A percentile compares a stretch with the other conserved stretches of the same genome.
Evolutionary conservation across 2,329 filamentous ascomycete genomes (phyloP).

Genomic region (Clonostachys chloroleuca): DNA sequence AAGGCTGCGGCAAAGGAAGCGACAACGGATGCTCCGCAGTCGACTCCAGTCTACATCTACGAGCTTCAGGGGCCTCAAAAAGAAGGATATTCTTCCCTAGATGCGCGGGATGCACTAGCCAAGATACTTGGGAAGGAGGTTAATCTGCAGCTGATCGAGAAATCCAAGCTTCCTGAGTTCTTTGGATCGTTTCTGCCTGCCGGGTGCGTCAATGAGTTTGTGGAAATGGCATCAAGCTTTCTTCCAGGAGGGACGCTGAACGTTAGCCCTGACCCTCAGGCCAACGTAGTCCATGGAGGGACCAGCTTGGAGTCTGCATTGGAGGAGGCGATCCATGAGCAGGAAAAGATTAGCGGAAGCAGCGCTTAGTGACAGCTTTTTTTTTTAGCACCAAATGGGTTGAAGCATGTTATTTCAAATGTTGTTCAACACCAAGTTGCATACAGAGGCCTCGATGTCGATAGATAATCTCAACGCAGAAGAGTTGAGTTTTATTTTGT

Average conservation of each 20-base stretch:
- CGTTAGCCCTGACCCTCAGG: neutral
- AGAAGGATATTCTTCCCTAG: slow-evolving; percentile 14
- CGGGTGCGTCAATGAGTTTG: slow-evolving; percentile 13
- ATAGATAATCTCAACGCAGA: too few species aligned
- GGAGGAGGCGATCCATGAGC: neutral
- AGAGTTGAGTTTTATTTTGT: too few species aligned
- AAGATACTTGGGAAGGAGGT: slow-evolving; percentile 15
- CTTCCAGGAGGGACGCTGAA: slow-evolving; percentile 15
- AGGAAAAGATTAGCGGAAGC: too few species aligned
- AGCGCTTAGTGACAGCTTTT: too few species aligned
- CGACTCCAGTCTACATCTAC: slow-evolving; percentile 11
- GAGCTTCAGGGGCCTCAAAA: slow-evolving; percentile 21
- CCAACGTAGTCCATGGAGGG: neutral
- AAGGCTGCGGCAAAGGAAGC: slow-evolving; percentile 3
- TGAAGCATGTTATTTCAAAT: too few species aligned
- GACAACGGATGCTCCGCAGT: neutral
- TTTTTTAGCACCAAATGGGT: too few species aligned
- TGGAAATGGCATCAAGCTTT: slow-evolving; percentile 21
- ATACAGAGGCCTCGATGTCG: too few species aligned
- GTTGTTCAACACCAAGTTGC: too few species aligned
- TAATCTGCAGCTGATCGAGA: slow-evolving; percentile 16
- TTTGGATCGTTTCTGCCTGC: slow-evolving; percentile 13
- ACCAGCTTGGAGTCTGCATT: neutral
- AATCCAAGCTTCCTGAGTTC: slow-evolving; percentile 10
- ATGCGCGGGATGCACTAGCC: slow-evolving; percentile 20